These are phyloP conservation scores for Lepidopterella palustris DNA, from an alignment of 495 filamentous ascomycete genomes.

Conservation along the genomic window DNA sequence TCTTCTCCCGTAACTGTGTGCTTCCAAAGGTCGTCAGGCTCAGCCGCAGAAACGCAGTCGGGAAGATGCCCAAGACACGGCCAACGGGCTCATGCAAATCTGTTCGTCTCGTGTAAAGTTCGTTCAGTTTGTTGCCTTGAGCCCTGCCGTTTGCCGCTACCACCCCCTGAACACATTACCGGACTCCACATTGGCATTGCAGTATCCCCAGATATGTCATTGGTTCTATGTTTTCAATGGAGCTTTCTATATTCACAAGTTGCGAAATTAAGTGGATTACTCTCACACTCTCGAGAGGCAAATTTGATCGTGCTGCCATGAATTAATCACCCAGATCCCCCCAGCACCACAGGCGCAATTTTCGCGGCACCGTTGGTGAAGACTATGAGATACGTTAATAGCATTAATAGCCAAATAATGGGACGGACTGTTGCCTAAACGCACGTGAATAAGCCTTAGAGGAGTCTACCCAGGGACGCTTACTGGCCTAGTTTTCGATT, in stretches of 20 bases:
- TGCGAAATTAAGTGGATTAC: not conserved
- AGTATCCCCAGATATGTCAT: not conserved
- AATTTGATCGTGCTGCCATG: not conserved
- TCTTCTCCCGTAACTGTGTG: conserved; percentile 29
- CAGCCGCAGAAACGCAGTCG: not conserved
- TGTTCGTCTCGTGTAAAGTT: not conserved
- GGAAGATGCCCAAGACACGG: not conserved
- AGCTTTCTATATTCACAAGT: not conserved
- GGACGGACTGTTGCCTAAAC: not conserved
- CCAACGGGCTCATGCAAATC: not conserved
- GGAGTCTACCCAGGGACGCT: not conserved
- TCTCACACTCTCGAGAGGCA: not conserved
- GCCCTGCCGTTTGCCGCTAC: not conserved
- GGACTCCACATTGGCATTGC: not conserved
- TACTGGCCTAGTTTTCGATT: not conserved
- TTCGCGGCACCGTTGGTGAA: not conserved
- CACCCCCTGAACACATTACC: not conserved
- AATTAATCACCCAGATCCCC: not conserved
- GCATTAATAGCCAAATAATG: not conserved
- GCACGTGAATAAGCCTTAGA: not conserved
- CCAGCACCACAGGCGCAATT: not conserved
- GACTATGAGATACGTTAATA: not conserved
- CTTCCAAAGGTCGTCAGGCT: not conserved
- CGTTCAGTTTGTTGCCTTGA: not conserved
- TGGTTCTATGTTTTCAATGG: not conserved